Conservation (phyloP, 768 basidiomycete species). For the Hysterangium stoloniferum region DNA sequence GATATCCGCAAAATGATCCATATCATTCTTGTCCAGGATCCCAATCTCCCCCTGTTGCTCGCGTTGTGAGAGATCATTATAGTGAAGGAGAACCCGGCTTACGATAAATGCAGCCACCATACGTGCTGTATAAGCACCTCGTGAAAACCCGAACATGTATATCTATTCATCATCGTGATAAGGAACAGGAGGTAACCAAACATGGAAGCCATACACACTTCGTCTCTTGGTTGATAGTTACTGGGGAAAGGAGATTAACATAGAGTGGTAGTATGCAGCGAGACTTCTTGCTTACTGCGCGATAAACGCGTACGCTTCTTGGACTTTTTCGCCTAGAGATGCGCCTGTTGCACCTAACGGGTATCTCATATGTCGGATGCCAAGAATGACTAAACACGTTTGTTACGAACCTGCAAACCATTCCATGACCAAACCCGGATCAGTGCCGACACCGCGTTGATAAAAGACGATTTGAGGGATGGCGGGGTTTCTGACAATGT, state of each 20-base stretch:
- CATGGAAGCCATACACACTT: constrained; percentile 31
- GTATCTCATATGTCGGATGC: background rate
- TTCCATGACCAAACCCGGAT: constrained; percentile 46
- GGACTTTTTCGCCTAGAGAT: constrained; percentile 59
- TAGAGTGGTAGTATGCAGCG: background rate
- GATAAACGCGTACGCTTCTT: constrained; percentile 72
- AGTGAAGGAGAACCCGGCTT: no score
- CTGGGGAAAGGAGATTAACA: constrained; percentile 25
- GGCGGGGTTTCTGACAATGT: constrained; percentile 19
- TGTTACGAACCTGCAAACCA: constrained; percentile 46
- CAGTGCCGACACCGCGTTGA: constrained; percentile 56
- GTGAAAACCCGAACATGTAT: constrained; percentile 70
- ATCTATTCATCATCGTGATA: constrained; percentile 35
- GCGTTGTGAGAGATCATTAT: no score
- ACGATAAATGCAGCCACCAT: constrained; percentile 70
- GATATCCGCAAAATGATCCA: constrained; percentile 63
- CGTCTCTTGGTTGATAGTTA: constrained; percentile 65
- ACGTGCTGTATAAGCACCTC: constrained; percentile 69
- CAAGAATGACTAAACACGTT: no score
- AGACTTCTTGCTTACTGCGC: constrained; percentile 23
- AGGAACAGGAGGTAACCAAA: background rate
- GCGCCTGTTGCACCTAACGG: constrained; percentile 50
- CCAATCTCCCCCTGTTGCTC: constrained; percentile 54
- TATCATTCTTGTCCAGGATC: constrained; percentile 58
- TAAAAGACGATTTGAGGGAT: constrained; percentile 60